These are phyloP conservation scores for Penicillium nordicum DNA, from an alignment of 2,329 filamentous ascomycete genomes.

Conservation along the genomic window DNA sequence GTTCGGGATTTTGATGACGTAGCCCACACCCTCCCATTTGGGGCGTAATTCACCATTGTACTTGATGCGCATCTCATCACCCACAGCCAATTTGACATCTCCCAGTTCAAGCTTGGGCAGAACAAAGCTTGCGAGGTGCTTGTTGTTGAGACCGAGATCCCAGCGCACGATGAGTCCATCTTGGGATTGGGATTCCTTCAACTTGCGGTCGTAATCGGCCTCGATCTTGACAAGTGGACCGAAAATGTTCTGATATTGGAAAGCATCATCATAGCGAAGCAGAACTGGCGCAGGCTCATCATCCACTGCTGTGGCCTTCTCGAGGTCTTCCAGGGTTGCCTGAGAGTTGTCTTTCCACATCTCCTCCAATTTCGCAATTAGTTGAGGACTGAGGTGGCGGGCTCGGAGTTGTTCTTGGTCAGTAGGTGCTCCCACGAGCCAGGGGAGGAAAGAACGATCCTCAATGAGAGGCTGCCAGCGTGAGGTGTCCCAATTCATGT, in stretches of 20 bases:
- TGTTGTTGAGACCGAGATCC: slow-evolving; percentile 95
- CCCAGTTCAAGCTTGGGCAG: slow-evolving; percentile 95
- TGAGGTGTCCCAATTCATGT: slow-evolving; percentile 99
- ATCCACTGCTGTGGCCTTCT: slow-evolving; percentile 86
- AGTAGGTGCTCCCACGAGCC: slow-evolving; percentile 84
- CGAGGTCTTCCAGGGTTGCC: slow-evolving; percentile 84
- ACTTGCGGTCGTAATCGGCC: slow-evolving; percentile 96
- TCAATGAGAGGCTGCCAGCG: slow-evolving; percentile 97
- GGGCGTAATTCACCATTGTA: slow-evolving; percentile 92
- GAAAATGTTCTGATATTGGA: slow-evolving; percentile 98
- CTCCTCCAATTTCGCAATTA: slow-evolving; percentile 94
- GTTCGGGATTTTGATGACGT: slow-evolving; percentile 99
- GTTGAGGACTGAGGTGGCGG: slow-evolving; percentile 85
- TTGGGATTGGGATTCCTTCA: slow-evolving; percentile 97
- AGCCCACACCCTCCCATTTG: slow-evolving; percentile 95
- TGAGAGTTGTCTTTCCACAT: slow-evolving; percentile 95
- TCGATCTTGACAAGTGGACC: slow-evolving; percentile 98
- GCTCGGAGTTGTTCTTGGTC: slow-evolving; percentile 96
- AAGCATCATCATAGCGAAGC: slow-evolving; percentile 92
- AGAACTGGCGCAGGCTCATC: slow-evolving; percentile 92
- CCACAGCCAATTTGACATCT: slow-evolving; percentile 95
- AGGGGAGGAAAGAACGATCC: slow-evolving; percentile 88
- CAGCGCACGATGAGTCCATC: slow-evolving; percentile 91
- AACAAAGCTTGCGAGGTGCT: slow-evolving; percentile 91
- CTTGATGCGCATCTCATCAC: slow-evolving; percentile 95